A percentile compares a stretch with the other conserved stretches of the same genome.
These are phyloP conservation scores for Neurospora sp. DNA, from an alignment of 495 filamentous ascomycete species.

Conservation along the genomic window DNA sequence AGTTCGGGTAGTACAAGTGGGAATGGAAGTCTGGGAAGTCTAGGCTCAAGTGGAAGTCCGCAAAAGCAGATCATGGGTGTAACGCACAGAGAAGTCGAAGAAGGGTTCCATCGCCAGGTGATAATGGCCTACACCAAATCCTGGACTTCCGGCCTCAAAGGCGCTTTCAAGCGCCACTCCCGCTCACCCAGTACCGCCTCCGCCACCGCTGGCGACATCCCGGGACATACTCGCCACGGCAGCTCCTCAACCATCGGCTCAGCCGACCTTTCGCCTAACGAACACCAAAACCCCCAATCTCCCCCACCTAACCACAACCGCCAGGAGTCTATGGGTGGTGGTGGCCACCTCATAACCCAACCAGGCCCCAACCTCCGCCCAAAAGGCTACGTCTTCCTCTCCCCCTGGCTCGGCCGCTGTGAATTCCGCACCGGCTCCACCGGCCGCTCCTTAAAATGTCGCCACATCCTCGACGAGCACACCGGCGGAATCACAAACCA, in stretches of 20 bases:
- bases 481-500: conserved; percentile 16
- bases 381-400: conserved; percentile 55
- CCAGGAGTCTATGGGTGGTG: neutral
- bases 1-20: neutral
- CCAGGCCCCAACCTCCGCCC: conserved; percentile 36
- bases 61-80: neutral
- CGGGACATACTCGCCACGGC: conserved; percentile 21
- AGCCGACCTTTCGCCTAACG: conserved; percentile 8
- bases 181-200: conserved; percentile 11
- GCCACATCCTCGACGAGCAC: conserved; percentile 48
- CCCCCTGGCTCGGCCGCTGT: conserved; percentile 80
- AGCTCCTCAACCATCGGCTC: conserved; percentile 29
- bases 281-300: neutral
- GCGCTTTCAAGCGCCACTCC: conserved; percentile 26
- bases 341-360: conserved; percentile 24
- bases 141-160: conserved; percentile 30
- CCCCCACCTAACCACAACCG: conserved; percentile 7
- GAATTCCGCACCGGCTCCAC: conserved; percentile 68
- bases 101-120: conserved; percentile 39
- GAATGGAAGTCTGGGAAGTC: neutral
- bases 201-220: neutral
- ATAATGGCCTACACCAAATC: conserved; percentile 40
- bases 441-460: conserved; percentile 68
- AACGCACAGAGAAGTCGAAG: conserved; percentile 5
- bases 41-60: neutral